Evolutionary conservation across 1,284 basidiomycete genomes (phyloP).

Genomic region (Meripilus lineatus): DNA sequence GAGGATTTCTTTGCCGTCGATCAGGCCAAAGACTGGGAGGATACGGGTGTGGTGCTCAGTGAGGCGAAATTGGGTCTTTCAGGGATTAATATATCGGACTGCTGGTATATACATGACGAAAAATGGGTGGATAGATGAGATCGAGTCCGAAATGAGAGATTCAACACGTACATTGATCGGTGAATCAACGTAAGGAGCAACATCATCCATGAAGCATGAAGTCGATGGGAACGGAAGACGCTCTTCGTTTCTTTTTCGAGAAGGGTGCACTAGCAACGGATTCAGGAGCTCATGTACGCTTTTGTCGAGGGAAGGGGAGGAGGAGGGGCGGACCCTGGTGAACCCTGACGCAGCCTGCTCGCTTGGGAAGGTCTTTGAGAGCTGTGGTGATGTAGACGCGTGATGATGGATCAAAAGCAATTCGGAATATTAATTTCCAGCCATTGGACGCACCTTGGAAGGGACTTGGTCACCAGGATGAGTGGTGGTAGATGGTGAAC

Average conservation of each 20-base stretch:
- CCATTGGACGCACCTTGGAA: no score
- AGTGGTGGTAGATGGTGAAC: no score
- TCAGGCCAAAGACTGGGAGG: conserved; percentile 42
- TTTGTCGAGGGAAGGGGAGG: conserved; percentile 19
- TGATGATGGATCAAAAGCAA: no score
- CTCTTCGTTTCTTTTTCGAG: conserved; percentile 27
- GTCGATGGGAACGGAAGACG: conserved; percentile 22
- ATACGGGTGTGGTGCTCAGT: conserved; percentile 43
- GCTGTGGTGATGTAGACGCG: no score
- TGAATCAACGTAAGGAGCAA: conserved; percentile 11
- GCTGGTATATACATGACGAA: no score
- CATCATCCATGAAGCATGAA: conserved; percentile 16
- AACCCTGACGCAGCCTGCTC: no score
- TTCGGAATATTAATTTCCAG: no score
- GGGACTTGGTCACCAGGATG: no score
- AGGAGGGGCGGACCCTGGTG: no score
- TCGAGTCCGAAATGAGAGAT: background rate
- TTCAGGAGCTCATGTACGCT: conserved; percentile 24
- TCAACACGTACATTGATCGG: conserved; percentile 9
- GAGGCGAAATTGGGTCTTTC: conserved; percentile 35
- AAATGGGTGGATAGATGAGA: no score
- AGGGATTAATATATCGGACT: conserved; percentile 46
- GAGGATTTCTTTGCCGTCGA: conserved; percentile 39
- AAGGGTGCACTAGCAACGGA: conserved; percentile 31
- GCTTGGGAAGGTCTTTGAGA: no score